A percentile compares a stretch with the other conserved stretches of the same genome.
phyloP scores from a whole-genome alignment of 2,329 filamentous ascomycete species.

The Diplodia scrobiculata region DNA sequence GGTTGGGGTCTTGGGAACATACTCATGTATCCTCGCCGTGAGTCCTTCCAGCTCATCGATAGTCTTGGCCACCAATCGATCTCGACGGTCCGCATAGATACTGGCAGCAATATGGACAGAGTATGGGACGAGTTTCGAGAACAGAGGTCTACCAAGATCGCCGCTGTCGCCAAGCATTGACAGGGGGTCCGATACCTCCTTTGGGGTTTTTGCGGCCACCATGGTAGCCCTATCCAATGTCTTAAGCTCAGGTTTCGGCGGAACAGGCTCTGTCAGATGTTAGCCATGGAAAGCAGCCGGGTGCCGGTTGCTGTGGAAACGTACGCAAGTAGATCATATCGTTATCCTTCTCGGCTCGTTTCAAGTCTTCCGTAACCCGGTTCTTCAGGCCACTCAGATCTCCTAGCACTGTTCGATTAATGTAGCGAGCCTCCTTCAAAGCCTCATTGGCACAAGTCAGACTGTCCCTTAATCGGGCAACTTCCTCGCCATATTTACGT shows the following conservation, averaged over 20 bases:
- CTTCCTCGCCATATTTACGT: slow-evolving; percentile 91
- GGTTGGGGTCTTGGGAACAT: slow-evolving; percentile 35
- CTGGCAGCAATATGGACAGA: slow-evolving; percentile 93
- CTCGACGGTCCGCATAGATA: slow-evolving; percentile 89
- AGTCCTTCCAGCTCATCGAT: slow-evolving; percentile 81
- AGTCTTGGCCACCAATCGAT: slow-evolving; percentile 84
- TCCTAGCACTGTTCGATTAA: slow-evolving; percentile 77
- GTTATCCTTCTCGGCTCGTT: slow-evolving; percentile 92
- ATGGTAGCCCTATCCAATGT: slow-evolving; percentile 84
- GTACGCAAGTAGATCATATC: slow-evolving; percentile 87
- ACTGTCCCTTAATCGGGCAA: slow-evolving; percentile 81
- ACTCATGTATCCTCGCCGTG: slow-evolving; percentile 75
- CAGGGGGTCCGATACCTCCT: slow-evolving; percentile 78
- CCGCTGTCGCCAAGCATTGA: slow-evolving; percentile 77
- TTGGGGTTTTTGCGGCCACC: slow-evolving; percentile 77
- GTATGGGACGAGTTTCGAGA: slow-evolving; percentile 90
- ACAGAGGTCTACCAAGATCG: slow-evolving; percentile 81
- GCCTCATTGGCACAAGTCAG: slow-evolving; percentile 82
- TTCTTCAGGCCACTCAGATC: slow-evolving; percentile 83
- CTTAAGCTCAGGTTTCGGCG: slow-evolving; percentile 84
- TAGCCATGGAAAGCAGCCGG: neutral
- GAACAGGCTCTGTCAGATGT: slow-evolving; percentile 63
- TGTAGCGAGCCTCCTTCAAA: slow-evolving; percentile 77
- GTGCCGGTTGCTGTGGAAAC: slow-evolving; percentile 34
- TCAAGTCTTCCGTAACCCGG: slow-evolving; percentile 81